Evolutionary conservation across 768 basidiomycete species (phyloP).

Genomic region (Tricholomella constricta): DNA sequence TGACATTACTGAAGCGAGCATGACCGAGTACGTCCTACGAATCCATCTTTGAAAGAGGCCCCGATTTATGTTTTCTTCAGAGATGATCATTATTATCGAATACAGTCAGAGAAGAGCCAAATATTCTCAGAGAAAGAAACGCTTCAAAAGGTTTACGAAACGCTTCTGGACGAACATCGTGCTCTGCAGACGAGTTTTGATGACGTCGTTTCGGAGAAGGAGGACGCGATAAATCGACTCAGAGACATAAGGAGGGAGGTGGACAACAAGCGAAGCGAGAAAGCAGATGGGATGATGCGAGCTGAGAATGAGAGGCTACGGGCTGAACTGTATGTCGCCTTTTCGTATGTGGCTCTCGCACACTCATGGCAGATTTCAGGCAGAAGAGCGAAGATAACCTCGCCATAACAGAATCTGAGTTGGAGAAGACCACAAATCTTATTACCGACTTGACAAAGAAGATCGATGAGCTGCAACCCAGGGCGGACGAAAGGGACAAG

Average conservation of each 20-base stretch:
- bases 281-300: slow-evolving; percentile 75
- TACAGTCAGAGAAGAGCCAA: slow-evolving; percentile 79
- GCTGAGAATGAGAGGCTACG: slow-evolving; percentile 83
- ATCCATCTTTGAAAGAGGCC: background rate
- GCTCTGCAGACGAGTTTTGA: slow-evolving; percentile 75
- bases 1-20: slow-evolving; percentile 56
- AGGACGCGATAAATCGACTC: slow-evolving; percentile 69
- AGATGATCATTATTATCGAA: slow-evolving; percentile 86
- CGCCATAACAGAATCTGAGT: slow-evolving; percentile 75
- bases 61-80: slow-evolving; percentile 37
- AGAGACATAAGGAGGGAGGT: slow-evolving; percentile 59
- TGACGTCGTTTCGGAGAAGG: slow-evolving; percentile 75
- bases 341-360: slow-evolving; percentile 15
- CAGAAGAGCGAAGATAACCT: slow-evolving; percentile 95
- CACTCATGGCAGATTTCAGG: slow-evolving; percentile 46
- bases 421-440: slow-evolving; percentile 74
- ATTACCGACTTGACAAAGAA: slow-evolving; percentile 76
- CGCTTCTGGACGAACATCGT: slow-evolving; percentile 75
- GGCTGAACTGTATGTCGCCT: slow-evolving; percentile 73
- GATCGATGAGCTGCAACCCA: slow-evolving; percentile 76
- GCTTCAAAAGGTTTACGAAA: slow-evolving; percentile 78
- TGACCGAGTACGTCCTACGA: slow-evolving; percentile 73
- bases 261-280: slow-evolving; percentile 64
- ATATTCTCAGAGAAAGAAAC: slow-evolving; percentile 85
- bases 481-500: slow-evolving; percentile 75